Percentiles rank a stretch among this genome's conserved stretches.
These are phyloP conservation scores for Nemania sp. DNA, from an alignment of 2,329 filamentous ascomycete species.

Conservation along the genomic window DNA sequence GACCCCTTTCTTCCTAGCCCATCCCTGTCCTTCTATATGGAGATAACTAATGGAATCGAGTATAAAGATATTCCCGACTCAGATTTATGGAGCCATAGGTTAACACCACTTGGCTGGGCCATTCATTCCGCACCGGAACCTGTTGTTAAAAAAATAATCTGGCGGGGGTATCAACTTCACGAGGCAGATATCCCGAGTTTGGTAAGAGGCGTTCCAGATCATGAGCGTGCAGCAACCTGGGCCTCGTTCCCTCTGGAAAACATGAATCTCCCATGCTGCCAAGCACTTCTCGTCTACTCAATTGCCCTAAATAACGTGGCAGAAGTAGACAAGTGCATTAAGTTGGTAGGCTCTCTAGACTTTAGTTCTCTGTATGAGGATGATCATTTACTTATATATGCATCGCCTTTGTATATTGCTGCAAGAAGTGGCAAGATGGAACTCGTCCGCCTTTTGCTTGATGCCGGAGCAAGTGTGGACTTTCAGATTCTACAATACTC, in stretches of 20 bases:
- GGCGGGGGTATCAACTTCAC: background rate
- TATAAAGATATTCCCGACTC: too few species aligned
- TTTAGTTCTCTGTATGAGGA: background rate
- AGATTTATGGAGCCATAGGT: too few species aligned
- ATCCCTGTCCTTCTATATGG: background rate
- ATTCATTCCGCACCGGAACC: background rate
- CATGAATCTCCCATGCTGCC: background rate
- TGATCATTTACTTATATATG: background rate
- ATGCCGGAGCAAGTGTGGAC: slow-evolving; percentile 4
- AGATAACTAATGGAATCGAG: background rate
- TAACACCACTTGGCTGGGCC: background rate
- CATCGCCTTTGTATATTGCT: background rate
- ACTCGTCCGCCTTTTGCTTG: slow-evolving; percentile 2
- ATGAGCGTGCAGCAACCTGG: background rate
- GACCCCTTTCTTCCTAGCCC: slow-evolving; percentile 12
- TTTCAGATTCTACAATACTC: background rate
- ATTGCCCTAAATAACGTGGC: background rate
- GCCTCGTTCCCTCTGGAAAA: background rate
- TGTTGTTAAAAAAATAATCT: background rate
- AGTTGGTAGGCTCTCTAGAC: background rate
- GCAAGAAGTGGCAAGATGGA: background rate
- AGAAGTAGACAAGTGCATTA: background rate
- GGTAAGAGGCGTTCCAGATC: background rate
- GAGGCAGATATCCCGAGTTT: background rate
- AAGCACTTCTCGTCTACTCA: background rate